phyloP scores from a whole-genome alignment of 441 rosid genomes.

The Omphalea diandra region DNA sequence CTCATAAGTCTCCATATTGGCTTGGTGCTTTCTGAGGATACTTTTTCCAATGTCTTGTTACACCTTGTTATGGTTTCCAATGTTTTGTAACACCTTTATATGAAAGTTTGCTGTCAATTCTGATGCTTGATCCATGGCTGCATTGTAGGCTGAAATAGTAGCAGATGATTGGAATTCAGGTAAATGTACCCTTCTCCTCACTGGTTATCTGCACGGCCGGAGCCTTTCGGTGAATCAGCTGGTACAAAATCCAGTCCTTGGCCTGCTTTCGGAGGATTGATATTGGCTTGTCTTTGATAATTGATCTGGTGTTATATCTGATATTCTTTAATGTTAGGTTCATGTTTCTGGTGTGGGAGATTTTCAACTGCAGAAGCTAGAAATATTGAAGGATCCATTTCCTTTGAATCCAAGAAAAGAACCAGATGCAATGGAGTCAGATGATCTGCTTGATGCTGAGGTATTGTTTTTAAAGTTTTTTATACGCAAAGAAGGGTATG shows the following conservation, averaged over 20 bases:
- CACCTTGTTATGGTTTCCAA: no score
- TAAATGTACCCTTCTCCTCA: conserved; percentile 63
- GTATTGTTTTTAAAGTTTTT: conserved; percentile 31
- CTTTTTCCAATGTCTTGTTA: no score
- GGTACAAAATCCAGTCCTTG: conserved; percentile 44
- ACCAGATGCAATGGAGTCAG: conserved; percentile 69
- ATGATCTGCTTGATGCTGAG: conserved; percentile 53
- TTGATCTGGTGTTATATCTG: conserved; percentile 21
- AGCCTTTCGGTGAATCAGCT: conserved; percentile 86
- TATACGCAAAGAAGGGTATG: not conserved
- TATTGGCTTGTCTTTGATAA: not conserved
- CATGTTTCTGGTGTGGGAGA: conserved; percentile 95
- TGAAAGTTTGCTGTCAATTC: not conserved
- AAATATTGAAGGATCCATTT: conserved; percentile 72
- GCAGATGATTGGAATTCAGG: conserved; percentile 50
- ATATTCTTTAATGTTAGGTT: conserved; percentile 45
- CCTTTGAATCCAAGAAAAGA: conserved; percentile 69
- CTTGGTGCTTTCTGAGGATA: not conserved
- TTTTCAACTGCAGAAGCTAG: conserved; percentile 78
- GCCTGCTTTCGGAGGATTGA: conserved; percentile 14
- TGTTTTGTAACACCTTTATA: not conserved
- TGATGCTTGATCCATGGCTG: conserved; percentile 6
- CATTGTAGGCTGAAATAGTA: conserved; percentile 53
- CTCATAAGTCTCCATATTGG: not conserved
- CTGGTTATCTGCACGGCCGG: conserved; percentile 74